phyloP scores from a whole-genome alignment of 2,329 filamentous ascomycete species.

The Scedosporium aurantiacum region DNA sequence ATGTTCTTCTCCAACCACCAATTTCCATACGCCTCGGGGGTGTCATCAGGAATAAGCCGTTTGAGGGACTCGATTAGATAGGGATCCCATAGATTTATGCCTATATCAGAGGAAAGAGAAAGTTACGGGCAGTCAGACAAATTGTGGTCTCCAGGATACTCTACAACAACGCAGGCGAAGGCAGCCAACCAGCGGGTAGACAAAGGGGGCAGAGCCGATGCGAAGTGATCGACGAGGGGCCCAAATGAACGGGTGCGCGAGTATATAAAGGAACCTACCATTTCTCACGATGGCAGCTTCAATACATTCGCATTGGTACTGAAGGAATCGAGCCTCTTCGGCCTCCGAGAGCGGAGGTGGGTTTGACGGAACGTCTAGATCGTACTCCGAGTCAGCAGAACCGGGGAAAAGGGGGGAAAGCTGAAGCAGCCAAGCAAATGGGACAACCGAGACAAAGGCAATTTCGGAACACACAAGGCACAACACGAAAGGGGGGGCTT shows the following conservation, averaged over 20 bases:
- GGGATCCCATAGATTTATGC: constrained; percentile 30
- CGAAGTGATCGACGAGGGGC: not conserved
- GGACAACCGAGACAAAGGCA: too few species aligned
- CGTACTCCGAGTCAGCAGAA: constrained; percentile 11
- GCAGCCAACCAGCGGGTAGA: not conserved
- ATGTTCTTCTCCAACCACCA: constrained; percentile 44
- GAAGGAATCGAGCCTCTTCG: constrained; percentile 45
- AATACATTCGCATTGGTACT: constrained; percentile 49
- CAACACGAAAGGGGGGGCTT: too few species aligned
- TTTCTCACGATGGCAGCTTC: constrained; percentile 39
- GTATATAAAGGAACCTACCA: constrained; percentile 22
- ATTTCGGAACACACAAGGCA: too few species aligned
- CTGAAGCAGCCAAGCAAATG: too few species aligned
- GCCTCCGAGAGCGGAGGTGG: constrained; percentile 39
- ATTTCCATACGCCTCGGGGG: constrained; percentile 7
- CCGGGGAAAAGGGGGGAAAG: constrained; percentile 7
- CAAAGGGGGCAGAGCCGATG: not conserved
- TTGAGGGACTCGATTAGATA: constrained; percentile 27
- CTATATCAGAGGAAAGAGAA: constrained; percentile 16
- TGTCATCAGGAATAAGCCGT: constrained; percentile 22
- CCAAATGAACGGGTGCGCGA: not conserved
- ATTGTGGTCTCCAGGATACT: not conserved
- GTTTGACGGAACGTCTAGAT: constrained; percentile 25
- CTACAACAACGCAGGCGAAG: not conserved
- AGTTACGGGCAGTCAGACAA: constrained; percentile 5